A percentile compares a stretch with the other conserved stretches of the same genome.
These are phyloP conservation scores for Amanita muscaria DNA, from an alignment of 768 basidiomycete species.

Conservation along the genomic window DNA sequence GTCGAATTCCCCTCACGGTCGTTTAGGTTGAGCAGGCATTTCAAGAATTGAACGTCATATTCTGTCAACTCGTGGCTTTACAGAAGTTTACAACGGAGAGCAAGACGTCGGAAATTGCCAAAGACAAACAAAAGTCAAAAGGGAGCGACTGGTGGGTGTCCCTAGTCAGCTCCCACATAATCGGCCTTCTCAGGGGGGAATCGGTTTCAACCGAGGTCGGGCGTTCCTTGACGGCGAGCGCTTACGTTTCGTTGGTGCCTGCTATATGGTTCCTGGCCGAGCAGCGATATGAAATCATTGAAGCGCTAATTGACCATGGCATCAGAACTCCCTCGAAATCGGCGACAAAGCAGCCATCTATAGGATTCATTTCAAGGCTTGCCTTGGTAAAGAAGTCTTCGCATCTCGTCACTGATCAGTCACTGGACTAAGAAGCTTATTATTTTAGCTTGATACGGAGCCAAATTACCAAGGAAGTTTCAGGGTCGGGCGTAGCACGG, in stretches of 20 bases:
- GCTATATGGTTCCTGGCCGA: constrained; percentile 66
- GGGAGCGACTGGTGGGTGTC: constrained; percentile 24
- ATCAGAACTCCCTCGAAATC: constrained; percentile 49
- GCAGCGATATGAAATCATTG: constrained; percentile 29
- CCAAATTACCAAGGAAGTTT: constrained; percentile 44
- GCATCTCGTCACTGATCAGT: constrained; percentile 1
- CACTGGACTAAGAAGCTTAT: constrained; percentile 3
- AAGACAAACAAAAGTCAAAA: not conserved
- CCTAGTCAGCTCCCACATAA: constrained; percentile 47
- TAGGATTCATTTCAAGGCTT: constrained; percentile 69
- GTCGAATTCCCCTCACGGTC: not conserved
- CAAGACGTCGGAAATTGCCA: not conserved
- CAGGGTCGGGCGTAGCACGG: constrained; percentile 22
- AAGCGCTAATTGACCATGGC: constrained; percentile 60
- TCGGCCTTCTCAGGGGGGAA: constrained; percentile 47
- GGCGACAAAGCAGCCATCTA: constrained; percentile 52
- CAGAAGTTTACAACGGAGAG: constrained; percentile 32
- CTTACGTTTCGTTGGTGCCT: constrained; percentile 65
- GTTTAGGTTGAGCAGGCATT: constrained; percentile 54
- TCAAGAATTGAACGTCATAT: constrained; percentile 66
- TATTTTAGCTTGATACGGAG: constrained; percentile 49
- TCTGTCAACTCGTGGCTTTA: constrained; percentile 69
- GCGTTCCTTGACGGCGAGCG: constrained; percentile 41
- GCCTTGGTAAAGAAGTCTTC: constrained; percentile 39
- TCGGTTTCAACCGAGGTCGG: constrained; percentile 35